Percentiles rank a stretch among this genome's conserved stretches.
These are phyloP conservation scores for Penicillium sp. DNA, from an alignment of 2,329 filamentous ascomycete species.

Conservation along the genomic window DNA sequence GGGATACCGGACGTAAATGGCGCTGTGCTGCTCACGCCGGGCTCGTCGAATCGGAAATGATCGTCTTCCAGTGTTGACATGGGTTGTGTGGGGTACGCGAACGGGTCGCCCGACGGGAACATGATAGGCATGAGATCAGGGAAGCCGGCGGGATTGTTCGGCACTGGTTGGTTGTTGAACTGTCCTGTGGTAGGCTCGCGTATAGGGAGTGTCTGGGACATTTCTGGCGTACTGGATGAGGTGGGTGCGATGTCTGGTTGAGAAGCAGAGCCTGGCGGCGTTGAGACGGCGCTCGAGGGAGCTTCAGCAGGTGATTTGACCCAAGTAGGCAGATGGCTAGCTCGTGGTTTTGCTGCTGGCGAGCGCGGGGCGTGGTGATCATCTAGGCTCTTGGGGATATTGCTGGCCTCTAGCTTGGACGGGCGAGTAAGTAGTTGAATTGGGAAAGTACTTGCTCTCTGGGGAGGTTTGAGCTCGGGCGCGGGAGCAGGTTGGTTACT, in stretches of 20 bases:
- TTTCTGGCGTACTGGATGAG: constrained; percentile 22
- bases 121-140: constrained; percentile 57
- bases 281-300: constrained; percentile 35
- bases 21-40: constrained; percentile 16
- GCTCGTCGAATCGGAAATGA: constrained; percentile 42
- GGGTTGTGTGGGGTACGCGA: constrained; percentile 56
- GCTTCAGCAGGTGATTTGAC: constrained; percentile 33
- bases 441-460: constrained; percentile 49
- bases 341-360: constrained; percentile 25
- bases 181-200: constrained; percentile 33
- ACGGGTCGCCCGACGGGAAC: constrained; percentile 57
- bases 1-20: constrained; percentile 30
- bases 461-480: constrained; percentile 30
- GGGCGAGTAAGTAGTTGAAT: constrained; percentile 35
- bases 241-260: constrained; percentile 30
- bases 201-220: constrained; percentile 28
- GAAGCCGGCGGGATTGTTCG: constrained; percentile 38
- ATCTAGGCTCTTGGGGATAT: constrained; percentile 38
- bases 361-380: constrained; percentile 30
- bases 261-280: constrained; percentile 32
- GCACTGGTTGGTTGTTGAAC: constrained; percentile 40
- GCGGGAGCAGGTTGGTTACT: constrained; percentile 22
- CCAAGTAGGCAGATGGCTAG: constrained; percentile 29
- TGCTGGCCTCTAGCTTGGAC: constrained; percentile 29
- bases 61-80: constrained; percentile 52